phyloP scores from a whole-genome alignment of 148 eudicot species.

The Silene uniflora region DNA sequence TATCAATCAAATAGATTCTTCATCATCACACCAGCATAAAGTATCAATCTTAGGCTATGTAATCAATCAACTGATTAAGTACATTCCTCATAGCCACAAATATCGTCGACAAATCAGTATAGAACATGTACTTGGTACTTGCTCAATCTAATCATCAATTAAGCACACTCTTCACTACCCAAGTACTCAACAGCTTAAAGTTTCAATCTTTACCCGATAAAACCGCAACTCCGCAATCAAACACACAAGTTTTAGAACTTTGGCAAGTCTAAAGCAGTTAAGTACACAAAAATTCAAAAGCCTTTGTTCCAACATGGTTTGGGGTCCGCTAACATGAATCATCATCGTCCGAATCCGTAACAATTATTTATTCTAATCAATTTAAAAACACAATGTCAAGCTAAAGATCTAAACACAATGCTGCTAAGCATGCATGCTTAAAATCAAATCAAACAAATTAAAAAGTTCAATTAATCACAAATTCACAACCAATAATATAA shows the following conservation, averaged over 20 bases:
- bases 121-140: neutral
- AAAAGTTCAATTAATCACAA: neutral
- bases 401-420: constrained; percentile 9
- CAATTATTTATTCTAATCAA: neutral
- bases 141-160: too few species aligned
- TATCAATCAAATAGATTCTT: neutral
- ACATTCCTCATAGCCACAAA: neutral
- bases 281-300: neutral
- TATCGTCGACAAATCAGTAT: neutral
- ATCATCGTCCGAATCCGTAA: neutral
- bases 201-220: neutral
- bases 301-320: too few species aligned
- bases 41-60: neutral
- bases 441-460: constrained; percentile 5
- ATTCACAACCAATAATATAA: neutral
- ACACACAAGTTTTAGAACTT: neutral
- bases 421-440: constrained; percentile 9
- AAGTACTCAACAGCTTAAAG: neutral
- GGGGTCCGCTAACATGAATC: neutral
- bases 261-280: too few species aligned
- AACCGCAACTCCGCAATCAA: neutral
- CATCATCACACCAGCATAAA: neutral
- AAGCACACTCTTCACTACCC: neutral
- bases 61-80: too few species aligned
- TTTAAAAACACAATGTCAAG: neutral